Evolutionary conservation across 2,329 filamentous ascomycete genomes (phyloP), one percentile per base, ranked within the genome.

Genomic region (Balansia obtecta): DNA sequence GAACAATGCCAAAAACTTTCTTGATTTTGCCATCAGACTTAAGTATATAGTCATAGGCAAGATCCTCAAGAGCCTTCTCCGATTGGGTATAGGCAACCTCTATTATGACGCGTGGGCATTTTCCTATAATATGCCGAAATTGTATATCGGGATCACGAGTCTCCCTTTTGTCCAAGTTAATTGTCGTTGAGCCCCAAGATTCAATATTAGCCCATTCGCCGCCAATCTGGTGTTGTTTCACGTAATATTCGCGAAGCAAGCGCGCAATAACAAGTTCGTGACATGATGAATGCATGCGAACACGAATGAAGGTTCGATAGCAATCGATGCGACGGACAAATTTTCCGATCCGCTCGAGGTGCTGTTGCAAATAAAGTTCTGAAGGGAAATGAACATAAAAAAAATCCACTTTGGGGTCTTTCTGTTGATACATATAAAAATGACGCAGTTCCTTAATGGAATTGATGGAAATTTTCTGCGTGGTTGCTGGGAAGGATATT

Each of bases 311-410:
- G 32, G 39, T 43, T 16, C 39, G 22, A 49, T 43, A 44, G 37
- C 47, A 49, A 49, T 49, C 47, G 22, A 49, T 44, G 47, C 47
- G 47, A 49, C 47, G 47, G 22, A 49, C 18, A 10, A 43, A 20
- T n/a, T 20, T 3, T n/a, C 22, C 11, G 15, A 49, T 20, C 34
- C 44, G 13, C 9, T 49, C 47, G 18, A 43, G 38, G 39, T 49
- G 47, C 47, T 49, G 39, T 13, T 22, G 37, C 39, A 39, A 39
- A 22, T 49, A 4, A 18, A 49, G 37, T 15, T 37, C 30, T 30
- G 43, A 32, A 40, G 27, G 34, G n/a, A 34, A 43, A 16, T 34
- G 38, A 11, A 49, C 44, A n/a, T 20, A 34, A n/a, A 33, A 15
- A 37, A 42, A 22, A 20, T 43, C 47, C 22, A 38, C 34, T 20